phyloP scores from a whole-genome alignment of 2,329 filamentous ascomycete species.

The Fusarium sp. region DNA sequence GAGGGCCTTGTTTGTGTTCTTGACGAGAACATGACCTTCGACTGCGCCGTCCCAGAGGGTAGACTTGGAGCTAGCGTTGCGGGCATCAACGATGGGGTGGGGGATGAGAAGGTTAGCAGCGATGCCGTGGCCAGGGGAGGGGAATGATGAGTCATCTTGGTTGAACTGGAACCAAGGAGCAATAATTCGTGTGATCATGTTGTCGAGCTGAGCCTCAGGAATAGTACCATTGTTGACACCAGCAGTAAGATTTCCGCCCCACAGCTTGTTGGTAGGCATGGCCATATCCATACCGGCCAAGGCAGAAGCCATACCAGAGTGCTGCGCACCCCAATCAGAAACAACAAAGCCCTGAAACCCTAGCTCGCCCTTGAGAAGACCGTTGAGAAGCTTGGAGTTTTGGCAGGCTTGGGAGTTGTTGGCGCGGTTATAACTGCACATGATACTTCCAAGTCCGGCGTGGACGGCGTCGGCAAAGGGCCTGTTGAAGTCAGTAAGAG shows the following conservation, averaged over 20 bases:
- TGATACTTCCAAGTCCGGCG: conserved; percentile 80
- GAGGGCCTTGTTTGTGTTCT: conserved; percentile 6
- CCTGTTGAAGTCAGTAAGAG: neutral
- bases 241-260: conserved; percentile 16
- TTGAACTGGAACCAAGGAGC: conserved; percentile 19
- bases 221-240: conserved; percentile 25
- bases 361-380: conserved; percentile 75
- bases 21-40: conserved; percentile 18
- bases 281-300: conserved; percentile 49
- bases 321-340: conserved; percentile 55
- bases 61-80: neutral
- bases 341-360: conserved; percentile 78
- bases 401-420: conserved; percentile 64
- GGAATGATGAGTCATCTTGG: conserved; percentile 2
- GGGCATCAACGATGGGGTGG: conserved; percentile 11
- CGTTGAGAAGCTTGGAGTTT: conserved; percentile 22
- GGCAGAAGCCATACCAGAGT: conserved; percentile 14
- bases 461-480: conserved; percentile 80
- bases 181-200: conserved; percentile 22
- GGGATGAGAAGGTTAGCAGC: neutral
- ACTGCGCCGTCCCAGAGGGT: conserved; percentile 10
- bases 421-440: conserved; percentile 82
- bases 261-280: conserved; percentile 11
- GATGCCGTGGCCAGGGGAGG: neutral
- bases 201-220: conserved; percentile 16